Evolutionary conservation across 1,284 basidiomycete genomes (phyloP), one percentile per base, ranked within the genome.

Genomic region (Moniliophthora roreri): DNA sequence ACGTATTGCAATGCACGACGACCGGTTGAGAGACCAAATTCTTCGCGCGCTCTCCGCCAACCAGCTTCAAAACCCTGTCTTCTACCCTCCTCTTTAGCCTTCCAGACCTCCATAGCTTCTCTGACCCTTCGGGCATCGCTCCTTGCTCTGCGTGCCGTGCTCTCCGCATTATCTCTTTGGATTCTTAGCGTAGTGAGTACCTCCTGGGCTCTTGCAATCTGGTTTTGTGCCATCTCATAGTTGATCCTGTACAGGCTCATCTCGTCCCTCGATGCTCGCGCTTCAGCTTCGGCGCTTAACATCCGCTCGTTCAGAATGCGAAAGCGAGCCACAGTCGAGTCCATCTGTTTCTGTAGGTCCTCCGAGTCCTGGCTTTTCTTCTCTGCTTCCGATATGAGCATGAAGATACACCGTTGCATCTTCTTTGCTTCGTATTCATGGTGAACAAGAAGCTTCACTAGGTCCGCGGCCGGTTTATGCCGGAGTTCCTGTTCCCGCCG

Each of bases 201-300:
- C 3, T 73, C 70, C 59, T 78, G 73, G 1, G 73, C 72, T 24
- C 76, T 74, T 20, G 66, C 57, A 39, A 89, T 80, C 63, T 89
- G 85, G 53, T 70, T 68, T 60, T 84, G 82, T 3, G 86, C 85
- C 59, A 78, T 78, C 24, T 82, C 78, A 28, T 86, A 72, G 66
- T 88, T 84, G 3, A 83, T 61, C 58, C 85, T 81, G 66, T 85
- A 86, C 50, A 87, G 48, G 48, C 76, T 70, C 13, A 87, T 63
- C 50, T 86, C 81, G 51, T 85, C 80, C 28, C 71, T 73, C 2
- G 77, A 71, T 28, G 76, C 76, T 11, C 68, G 56, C 0, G 81
- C 75, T 4, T 84, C 78, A 48, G 78, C 74, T 62, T 85, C 76
- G 0, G 82, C 80, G 7, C 66, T 47, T 2, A 80, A 49, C 44